Percentiles rank a stretch among this genome's conserved stretches.
Conservation (phyloP, 2,329 filamentous ascomycete species). For the Lasiodiplodia citricola region DNA sequence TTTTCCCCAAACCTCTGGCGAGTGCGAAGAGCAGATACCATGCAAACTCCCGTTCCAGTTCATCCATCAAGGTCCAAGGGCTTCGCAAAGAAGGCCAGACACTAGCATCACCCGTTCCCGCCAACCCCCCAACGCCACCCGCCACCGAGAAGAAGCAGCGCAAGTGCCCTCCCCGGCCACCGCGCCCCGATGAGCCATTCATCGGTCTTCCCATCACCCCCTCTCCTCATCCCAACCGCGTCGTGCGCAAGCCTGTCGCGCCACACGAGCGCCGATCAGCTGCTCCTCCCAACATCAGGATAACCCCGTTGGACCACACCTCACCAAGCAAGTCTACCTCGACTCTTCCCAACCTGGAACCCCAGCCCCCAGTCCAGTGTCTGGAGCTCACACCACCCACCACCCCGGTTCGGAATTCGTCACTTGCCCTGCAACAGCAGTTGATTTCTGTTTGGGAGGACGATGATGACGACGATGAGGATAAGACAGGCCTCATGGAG, state of each 20-base stretch:
- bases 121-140: not conserved
- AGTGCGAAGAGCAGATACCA: not conserved
- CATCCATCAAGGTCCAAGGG: slow-evolving; percentile 14
- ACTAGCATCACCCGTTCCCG: slow-evolving; percentile 1
- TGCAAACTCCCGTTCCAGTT: not conserved
- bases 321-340: slow-evolving; percentile 2
- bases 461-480: slow-evolving; percentile 22
- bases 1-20: not conserved
- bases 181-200: slow-evolving; percentile 16
- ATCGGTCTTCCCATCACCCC: slow-evolving; percentile 15
- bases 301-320: not conserved
- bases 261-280: slow-evolving; percentile 7
- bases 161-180: slow-evolving; percentile 22
- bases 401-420: slow-evolving; percentile 14
- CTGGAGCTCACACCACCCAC: slow-evolving; percentile 9
- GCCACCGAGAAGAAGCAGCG: not conserved
- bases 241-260: not conserved
- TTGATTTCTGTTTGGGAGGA: slow-evolving; percentile 21
- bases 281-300: slow-evolving; percentile 6
- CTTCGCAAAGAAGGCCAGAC: slow-evolving; percentile 25
- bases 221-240: slow-evolving; percentile 2
- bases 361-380: not conserved
- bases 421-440: slow-evolving; percentile 16
- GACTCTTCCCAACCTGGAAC: slow-evolving; percentile 11
- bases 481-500: slow-evolving; percentile 10